Percentiles rank a stretch among this genome's conserved stretches.
Evolutionary conservation across 495 filamentous ascomycete genomes (phyloP).

Genomic region (Physcia stellaris): DNA sequence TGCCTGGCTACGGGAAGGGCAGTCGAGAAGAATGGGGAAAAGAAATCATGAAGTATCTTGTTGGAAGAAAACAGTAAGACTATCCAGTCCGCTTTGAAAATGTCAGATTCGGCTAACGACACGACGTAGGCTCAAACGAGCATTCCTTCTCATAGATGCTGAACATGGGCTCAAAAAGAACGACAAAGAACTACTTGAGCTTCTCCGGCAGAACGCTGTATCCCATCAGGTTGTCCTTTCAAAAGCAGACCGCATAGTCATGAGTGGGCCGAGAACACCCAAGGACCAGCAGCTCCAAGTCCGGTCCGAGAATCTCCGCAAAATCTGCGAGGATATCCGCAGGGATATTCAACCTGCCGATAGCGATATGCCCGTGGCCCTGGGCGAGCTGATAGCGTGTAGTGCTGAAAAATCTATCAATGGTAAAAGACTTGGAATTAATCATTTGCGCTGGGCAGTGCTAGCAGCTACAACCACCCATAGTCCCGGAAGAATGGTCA

Average conservation of each 20-base stretch:
- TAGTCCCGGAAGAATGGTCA: no score
- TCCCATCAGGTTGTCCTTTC: conserved; percentile 70
- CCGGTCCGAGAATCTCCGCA: conserved; percentile 16
- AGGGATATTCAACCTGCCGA: conserved; percentile 19
- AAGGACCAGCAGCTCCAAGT: conserved; percentile 16
- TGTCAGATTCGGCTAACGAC: conserved; percentile 2
- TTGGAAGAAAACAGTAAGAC: conserved; percentile 48
- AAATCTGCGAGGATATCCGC: conserved; percentile 10
- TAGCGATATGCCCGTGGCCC: conserved; percentile 27
- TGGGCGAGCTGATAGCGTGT: conserved; percentile 38
- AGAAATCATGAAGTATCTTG: conserved; percentile 77
- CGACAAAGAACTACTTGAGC: conserved; percentile 50
- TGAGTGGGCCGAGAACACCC: conserved; percentile 1
- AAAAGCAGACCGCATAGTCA: conserved; percentile 54
- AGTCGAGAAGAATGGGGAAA: conserved; percentile 66
- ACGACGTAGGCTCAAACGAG: conserved; percentile 44
- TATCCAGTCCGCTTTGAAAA: not conserved
- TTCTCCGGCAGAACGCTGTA: conserved; percentile 48
- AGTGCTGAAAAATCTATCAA: conserved; percentile 24
- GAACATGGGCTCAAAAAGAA: conserved; percentile 63
- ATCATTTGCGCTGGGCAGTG: conserved; percentile 36
- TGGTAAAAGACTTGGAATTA: conserved; percentile 29
- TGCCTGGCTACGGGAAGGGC: conserved; percentile 85
- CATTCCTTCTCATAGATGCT: conserved; percentile 72
- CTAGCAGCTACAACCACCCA: conserved; percentile 35